Evolutionary conservation across 495 filamentous ascomycete species (phyloP).

Genomic region (Hypoxylon fragiforme): DNA sequence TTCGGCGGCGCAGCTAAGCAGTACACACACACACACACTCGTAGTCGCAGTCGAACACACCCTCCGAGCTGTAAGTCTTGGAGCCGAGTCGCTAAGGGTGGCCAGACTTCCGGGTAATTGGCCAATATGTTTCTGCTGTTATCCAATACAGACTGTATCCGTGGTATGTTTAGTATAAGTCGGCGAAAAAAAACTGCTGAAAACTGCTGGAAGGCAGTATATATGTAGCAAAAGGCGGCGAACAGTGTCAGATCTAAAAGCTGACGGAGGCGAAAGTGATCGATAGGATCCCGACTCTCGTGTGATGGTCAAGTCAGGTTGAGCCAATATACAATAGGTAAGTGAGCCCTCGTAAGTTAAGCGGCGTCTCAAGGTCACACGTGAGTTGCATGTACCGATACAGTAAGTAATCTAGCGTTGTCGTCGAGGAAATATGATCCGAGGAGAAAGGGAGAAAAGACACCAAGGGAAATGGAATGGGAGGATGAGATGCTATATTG

Average conservation of each 20-base stretch:
- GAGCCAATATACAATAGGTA: slow-evolving; percentile 13
- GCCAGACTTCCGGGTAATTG: slow-evolving; percentile 35
- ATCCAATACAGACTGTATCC: slow-evolving; percentile 18
- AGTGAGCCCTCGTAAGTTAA: slow-evolving; percentile 23
- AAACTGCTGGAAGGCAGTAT: no score
- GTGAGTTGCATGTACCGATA: slow-evolving; percentile 20
- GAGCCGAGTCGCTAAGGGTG: slow-evolving; percentile 30
- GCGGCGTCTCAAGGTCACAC: slow-evolving; percentile 8
- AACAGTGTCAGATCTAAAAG: slow-evolving; percentile 32
- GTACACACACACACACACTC: slow-evolving; percentile 20
- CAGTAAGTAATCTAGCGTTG: slow-evolving; percentile 22
- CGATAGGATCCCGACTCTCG: slow-evolving; percentile 13
- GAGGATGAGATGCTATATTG: slow-evolving; percentile 25
- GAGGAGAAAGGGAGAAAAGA: slow-evolving; percentile 13
- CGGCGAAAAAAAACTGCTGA: slow-evolving; percentile 1
- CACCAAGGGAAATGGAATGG: slow-evolving; percentile 6
- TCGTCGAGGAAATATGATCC: slow-evolving; percentile 30
- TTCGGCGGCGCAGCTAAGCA: slow-evolving; percentile 30
- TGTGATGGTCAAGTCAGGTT: slow-evolving; percentile 14
- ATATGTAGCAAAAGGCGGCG: slow-evolving; percentile 19
- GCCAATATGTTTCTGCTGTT: slow-evolving; percentile 13
- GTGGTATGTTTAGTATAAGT: slow-evolving; percentile 8
- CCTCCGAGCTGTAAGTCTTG: slow-evolving; percentile 28
- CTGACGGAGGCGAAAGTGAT: slow-evolving; percentile 23
- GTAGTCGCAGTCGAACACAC: no score